phyloP scores from a whole-genome alignment of 208 protist species.

The Strigomonas galati region DNA sequence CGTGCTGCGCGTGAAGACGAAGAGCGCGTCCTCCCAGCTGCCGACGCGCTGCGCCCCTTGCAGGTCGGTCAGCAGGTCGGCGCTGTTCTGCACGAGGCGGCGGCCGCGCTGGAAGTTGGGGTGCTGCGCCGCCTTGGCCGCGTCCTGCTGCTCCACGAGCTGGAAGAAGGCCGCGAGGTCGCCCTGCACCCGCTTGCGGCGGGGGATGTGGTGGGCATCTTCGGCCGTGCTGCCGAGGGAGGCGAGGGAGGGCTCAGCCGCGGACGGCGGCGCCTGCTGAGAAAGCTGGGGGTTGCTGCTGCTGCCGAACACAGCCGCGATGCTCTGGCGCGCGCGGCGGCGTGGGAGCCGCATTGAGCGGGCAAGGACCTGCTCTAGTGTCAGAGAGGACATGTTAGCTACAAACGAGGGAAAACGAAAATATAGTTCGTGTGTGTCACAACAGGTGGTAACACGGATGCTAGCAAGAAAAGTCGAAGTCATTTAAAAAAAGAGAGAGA shows the following conservation, averaged over 20 bases:
- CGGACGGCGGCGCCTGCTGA: background rate
- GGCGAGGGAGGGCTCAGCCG: background rate
- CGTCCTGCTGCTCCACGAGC: slow-evolving; percentile 66
- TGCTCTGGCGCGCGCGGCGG: slow-evolving; percentile 23
- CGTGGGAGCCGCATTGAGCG: slow-evolving; percentile 76
- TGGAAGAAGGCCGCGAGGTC: slow-evolving; percentile 38
- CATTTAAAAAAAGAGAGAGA: slow-evolving; percentile 5
- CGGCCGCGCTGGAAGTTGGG: slow-evolving; percentile 36
- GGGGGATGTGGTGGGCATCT: background rate
- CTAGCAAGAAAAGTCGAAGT: background rate
- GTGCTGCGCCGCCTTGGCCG: slow-evolving; percentile 25
- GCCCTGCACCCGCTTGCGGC: background rate
- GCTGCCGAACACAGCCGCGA: slow-evolving; percentile 21
- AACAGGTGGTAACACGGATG: background rate
- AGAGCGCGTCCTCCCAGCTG: slow-evolving; percentile 71
- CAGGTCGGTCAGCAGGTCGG: slow-evolving; percentile 69
- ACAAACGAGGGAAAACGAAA: background rate
- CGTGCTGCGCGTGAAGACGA: slow-evolving; percentile 44
- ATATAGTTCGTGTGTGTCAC: background rate
- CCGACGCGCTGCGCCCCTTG: slow-evolving; percentile 41
- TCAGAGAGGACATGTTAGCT: slow-evolving; percentile 57
- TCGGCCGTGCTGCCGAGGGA: background rate
- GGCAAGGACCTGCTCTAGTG: slow-evolving; percentile 84
- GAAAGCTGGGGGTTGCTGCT: background rate
- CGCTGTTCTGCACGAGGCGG: slow-evolving; percentile 54